Percentiles rank a stretch among this genome's conserved stretches.
Conservation (phyloP, 805 yeast genomes). For the Ogataea pini region DNA sequence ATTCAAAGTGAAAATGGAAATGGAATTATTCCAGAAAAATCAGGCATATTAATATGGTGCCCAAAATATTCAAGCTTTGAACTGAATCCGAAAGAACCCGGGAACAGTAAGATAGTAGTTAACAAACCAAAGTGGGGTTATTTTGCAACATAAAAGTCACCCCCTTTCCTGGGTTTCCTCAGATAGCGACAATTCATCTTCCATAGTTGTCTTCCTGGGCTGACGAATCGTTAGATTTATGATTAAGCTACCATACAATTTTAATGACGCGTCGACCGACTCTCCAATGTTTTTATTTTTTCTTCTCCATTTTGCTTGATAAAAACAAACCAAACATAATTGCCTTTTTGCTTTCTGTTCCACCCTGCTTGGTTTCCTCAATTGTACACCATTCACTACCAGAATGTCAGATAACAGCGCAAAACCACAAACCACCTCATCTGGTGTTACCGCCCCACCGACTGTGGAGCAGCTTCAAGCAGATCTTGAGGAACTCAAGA, state of each 20-base stretch:
- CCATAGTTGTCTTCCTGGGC: too few species aligned
- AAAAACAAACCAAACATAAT: background rate
- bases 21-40: background rate
- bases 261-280: slow-evolving; percentile 2
- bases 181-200: too few species aligned
- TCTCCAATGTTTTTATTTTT: background rate
- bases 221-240: too few species aligned
- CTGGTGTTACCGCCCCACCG: background rate
- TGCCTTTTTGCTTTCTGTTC: background rate
- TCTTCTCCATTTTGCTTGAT: background rate
- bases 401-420: background rate
- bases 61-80: too few species aligned
- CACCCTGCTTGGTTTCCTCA: too few species aligned
- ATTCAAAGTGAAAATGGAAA: background rate
- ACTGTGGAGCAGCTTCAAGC: slow-evolving; percentile 35
- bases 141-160: too few species aligned
- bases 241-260: too few species aligned
- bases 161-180: too few species aligned
- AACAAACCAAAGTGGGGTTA: too few species aligned
- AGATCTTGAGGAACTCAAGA: slow-evolving; percentile 54
- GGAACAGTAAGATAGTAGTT: too few species aligned
- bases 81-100: too few species aligned
- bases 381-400: background rate
- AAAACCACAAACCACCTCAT: background rate
- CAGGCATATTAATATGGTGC: too few species aligned